Evolutionary conservation across 345 rosid species (phyloP).

Genomic region (Melaleuca alternifolia): DNA sequence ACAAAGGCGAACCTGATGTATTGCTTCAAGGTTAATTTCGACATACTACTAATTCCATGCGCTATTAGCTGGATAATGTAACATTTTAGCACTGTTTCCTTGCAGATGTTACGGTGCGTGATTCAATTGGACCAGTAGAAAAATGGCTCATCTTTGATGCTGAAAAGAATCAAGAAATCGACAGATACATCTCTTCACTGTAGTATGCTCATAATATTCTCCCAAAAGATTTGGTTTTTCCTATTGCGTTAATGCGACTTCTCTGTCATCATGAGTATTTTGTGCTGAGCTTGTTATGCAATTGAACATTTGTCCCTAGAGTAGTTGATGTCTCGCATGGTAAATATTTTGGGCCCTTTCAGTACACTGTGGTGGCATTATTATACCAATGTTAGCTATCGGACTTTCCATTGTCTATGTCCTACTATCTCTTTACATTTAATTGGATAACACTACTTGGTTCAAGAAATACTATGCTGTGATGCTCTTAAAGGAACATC

Average conservation of each 20-base stretch:
- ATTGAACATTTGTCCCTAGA: neutral
- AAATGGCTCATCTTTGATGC: constrained; percentile 51
- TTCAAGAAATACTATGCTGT: neutral
- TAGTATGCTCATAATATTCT: neutral
- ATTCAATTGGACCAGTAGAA: constrained; percentile 26
- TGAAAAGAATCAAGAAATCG: constrained; percentile 46
- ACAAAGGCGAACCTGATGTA: constrained; percentile 21
- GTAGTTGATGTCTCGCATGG: neutral
- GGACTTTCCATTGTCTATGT: neutral
- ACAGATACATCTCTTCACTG: constrained; percentile 52
- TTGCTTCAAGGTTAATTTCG: constrained; percentile 62
- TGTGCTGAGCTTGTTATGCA: neutral
- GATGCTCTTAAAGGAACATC: neutral
- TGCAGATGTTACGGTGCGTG: constrained; percentile 33
- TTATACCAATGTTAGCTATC: neutral
- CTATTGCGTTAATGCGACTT: neutral
- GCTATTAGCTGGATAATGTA: neutral
- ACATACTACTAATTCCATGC: neutral
- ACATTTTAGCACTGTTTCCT: neutral
- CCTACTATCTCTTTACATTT: neutral
- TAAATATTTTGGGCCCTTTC: neutral
- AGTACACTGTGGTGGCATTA: neutral
- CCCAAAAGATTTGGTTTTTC: neutral
- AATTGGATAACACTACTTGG: neutral
- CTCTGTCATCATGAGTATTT: neutral